A percentile compares a stretch with the other conserved stretches of the same genome.
phyloP scores from a whole-genome alignment of 768 basidiomycete species.

The Russula abietina region DNA sequence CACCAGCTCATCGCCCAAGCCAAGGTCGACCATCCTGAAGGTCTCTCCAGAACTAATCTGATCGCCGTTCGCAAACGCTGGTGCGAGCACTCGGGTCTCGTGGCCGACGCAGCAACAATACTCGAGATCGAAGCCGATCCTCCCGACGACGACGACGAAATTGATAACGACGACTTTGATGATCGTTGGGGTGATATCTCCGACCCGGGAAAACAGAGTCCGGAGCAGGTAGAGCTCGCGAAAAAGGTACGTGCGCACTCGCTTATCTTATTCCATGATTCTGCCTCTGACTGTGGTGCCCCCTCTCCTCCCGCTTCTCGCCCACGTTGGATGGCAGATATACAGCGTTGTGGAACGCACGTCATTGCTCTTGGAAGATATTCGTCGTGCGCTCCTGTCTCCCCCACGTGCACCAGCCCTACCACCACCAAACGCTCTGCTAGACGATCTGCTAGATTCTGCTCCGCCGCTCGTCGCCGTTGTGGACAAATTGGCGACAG shows the following conservation, averaged over 20 bases:
- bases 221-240: constrained; percentile 17
- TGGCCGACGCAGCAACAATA: constrained; percentile 15
- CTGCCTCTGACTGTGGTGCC: background rate
- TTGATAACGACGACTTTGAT: background rate
- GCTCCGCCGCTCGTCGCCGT: constrained; percentile 19
- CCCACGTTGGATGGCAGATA: constrained; percentile 5
- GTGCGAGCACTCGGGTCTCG: constrained; percentile 19
- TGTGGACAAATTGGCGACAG: constrained; percentile 19
- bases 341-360: constrained; percentile 1
- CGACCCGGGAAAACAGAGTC: background rate
- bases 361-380: constrained; percentile 10
- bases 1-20: constrained; percentile 55
- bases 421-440: constrained; percentile 1
- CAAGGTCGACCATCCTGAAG: constrained; percentile 26
- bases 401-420: background rate
- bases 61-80: constrained; percentile 27
- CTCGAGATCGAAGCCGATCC: constrained; percentile 8
- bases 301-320: background rate
- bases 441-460: constrained; percentile 18
- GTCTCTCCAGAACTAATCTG: constrained; percentile 25
- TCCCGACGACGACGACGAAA: background rate
- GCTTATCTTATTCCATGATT: background rate
- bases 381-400: constrained; percentile 4
- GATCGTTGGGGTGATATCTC: constrained; percentile 22
- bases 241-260: constrained; percentile 9